Base-by-base conservation (phyloP, 768 basidiomycete species). In the Coprinellus micaceus region DNA sequence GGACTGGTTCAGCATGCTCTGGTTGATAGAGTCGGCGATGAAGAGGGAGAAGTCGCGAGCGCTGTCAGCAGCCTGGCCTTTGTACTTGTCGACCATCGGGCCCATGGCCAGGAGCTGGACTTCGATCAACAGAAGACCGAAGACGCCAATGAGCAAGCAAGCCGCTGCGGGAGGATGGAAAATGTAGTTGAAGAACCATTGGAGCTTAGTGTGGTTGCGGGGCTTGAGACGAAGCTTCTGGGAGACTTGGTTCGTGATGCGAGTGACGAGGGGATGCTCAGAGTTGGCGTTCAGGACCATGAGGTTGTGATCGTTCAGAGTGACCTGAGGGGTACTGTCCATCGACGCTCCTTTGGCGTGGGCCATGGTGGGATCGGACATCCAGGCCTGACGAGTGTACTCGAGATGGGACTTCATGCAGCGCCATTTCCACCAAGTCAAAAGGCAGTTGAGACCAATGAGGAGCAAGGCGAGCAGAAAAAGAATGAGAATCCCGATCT, bases 381-480 rank as follows among this genome's bases (percentile, higher is more conserved):
- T 69, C 89, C 91, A 93, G 3, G 88, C 89, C 60, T 86, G 80
- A 43, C 91, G 88, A 4, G 86, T 91, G 56, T 77, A 77, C 63
- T 80, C 78, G 56, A 94, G 72, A 63, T 91, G 85, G 2, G 61
- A 63, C 71, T 82, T 82, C 68, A 90, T 78, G 67, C 74, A 83
- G 12, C 81, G 77, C 89, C 93, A 97, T 64, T 88, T 89, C 78
- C 86, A 94, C 89, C 92, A 94, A 63, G 94, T 91, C 63, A 95
- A 74, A 3, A 85, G 67, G 60, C 84, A 88, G 69, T 94, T 82
- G 33, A 83, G 83, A 9, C 77, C 83, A 61, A 94, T 77, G 49
- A 95, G 80, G 53, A 93, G 63, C 37, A 93, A 67, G n/a, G 89
- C 84, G 36, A 88, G 69, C 41, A 85, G 68, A 53, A 91, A 77